Conservation (phyloP, 805 yeast species). For the Suhomyces tanzawaensis region DNA sequence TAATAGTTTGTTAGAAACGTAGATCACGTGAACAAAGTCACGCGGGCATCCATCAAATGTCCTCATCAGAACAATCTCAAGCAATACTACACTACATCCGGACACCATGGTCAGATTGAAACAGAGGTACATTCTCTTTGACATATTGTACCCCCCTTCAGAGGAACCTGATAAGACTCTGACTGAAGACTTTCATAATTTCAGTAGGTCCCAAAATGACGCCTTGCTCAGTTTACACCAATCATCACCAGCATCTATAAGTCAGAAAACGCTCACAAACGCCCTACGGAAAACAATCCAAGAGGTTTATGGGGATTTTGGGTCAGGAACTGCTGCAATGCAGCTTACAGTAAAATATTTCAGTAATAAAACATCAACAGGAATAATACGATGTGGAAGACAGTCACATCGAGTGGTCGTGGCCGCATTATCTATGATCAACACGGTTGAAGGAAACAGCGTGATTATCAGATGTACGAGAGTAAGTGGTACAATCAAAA, state of each 20-base stretch:
- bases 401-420: slow-evolving; percentile 60
- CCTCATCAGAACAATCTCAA: no score
- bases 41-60: no score
- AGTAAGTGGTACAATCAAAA: slow-evolving; percentile 84
- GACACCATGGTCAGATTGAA: slow-evolving; percentile 79
- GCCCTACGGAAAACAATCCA: slow-evolving; percentile 56
- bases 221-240: slow-evolving; percentile 49
- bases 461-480: slow-evolving; percentile 62
- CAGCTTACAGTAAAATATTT: slow-evolving; percentile 72
- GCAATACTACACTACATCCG: no score
- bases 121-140: slow-evolving; percentile 80
- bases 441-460: slow-evolving; percentile 45
- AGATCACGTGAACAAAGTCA: no score
- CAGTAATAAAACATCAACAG: slow-evolving; percentile 76
- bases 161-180: slow-evolving; percentile 9
- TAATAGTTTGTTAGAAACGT: no score
- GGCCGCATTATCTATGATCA: slow-evolving; percentile 62
- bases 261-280: slow-evolving; percentile 48
- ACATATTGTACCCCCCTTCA: slow-evolving; percentile 62
- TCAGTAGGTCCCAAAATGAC: slow-evolving; percentile 30
- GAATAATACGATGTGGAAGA: slow-evolving; percentile 75
- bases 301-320: slow-evolving; percentile 74
- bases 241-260: slow-evolving; percentile 48
- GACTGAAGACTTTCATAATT: slow-evolving; percentile 18
- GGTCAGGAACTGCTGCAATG: slow-evolving; percentile 61